phyloP scores from a whole-genome alignment of 805 yeast genomes.

The Sugiyamaella lignohabitans region DNA sequence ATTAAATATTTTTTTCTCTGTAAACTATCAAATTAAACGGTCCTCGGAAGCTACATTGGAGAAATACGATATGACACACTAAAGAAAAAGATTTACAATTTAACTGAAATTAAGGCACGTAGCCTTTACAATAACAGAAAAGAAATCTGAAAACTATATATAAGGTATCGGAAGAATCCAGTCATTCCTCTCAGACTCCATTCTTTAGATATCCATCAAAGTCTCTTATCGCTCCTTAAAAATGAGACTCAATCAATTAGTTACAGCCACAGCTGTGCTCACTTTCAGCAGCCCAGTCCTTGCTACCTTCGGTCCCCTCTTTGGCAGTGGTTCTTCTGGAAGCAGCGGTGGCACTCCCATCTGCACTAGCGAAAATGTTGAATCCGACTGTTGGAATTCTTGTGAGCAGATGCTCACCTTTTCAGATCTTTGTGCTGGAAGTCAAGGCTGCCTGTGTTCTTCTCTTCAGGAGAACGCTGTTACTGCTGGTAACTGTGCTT shows the following conservation, averaged over 20 bases:
- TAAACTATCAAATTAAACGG: too few relatives aligned
- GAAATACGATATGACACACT: too few relatives aligned
- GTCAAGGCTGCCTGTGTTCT: constrained; percentile 13
- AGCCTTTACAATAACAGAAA: too few relatives aligned
- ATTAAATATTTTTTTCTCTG: too few relatives aligned
- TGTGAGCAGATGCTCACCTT: constrained; percentile 14
- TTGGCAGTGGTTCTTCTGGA: constrained; percentile 7
- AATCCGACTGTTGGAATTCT: constrained; percentile 16
- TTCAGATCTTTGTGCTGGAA: constrained; percentile 13
- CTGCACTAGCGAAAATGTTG: constrained; percentile 2
- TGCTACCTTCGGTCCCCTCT: constrained; percentile 5
- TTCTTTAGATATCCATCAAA: too few relatives aligned
- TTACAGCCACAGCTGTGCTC: constrained; percentile 2
- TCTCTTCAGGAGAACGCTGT: constrained; percentile 9
- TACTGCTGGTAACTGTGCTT: constrained; percentile 15
- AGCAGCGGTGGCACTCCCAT: constrained; percentile 4
- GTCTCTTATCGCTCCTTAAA: not conserved
- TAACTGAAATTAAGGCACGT: too few relatives aligned
- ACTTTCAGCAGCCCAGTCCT: not conserved
- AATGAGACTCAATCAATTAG: not conserved
- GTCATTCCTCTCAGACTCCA: too few relatives aligned
- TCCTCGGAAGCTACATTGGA: too few relatives aligned
- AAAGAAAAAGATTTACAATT: too few relatives aligned
- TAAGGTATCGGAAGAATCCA: too few relatives aligned
- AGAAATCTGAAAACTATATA: too few relatives aligned